phyloP scores from a whole-genome alignment of 2,329 filamentous ascomycete species.

The Thielaviopsis populi region DNA sequence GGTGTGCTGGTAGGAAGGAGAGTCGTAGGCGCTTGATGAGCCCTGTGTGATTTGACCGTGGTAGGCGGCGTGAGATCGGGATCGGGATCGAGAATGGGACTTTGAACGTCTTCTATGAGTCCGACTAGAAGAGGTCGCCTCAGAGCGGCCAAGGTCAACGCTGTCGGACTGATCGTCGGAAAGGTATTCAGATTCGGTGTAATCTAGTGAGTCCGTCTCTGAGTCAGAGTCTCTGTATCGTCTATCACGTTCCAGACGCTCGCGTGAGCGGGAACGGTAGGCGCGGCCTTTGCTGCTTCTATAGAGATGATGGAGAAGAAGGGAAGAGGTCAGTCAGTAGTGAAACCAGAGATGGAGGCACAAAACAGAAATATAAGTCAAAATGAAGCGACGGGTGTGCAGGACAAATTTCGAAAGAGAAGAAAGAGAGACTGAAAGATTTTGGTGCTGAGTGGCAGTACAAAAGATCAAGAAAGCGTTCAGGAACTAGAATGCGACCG shows the following conservation, averaged over 20 bases:
- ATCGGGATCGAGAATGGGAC: constrained; percentile 24
- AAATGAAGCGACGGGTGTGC: too few relatives aligned
- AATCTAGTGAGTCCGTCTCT: not conserved
- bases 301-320: not conserved
- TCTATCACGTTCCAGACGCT: not conserved
- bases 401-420: not conserved
- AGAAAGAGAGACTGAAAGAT: not conserved
- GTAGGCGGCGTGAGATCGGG: constrained; percentile 15
- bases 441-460: not conserved
- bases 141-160: not conserved
- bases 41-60: not conserved
- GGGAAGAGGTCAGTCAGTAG: not conserved
- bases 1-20: constrained; percentile 11
- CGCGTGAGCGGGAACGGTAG: not conserved
- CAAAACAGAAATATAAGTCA: not conserved
- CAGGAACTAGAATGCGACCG: not conserved
- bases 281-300: not conserved
- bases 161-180: not conserved
- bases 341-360: not conserved
- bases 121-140: not conserved
- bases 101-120: not conserved
- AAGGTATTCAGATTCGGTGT: not conserved
- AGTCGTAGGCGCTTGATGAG: constrained; percentile 9
- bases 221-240: not conserved
- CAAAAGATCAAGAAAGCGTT: too few relatives aligned